Base-by-base conservation (phyloP, 352 stramenopile genomes). In the Pythium guiyangense region DNA sequence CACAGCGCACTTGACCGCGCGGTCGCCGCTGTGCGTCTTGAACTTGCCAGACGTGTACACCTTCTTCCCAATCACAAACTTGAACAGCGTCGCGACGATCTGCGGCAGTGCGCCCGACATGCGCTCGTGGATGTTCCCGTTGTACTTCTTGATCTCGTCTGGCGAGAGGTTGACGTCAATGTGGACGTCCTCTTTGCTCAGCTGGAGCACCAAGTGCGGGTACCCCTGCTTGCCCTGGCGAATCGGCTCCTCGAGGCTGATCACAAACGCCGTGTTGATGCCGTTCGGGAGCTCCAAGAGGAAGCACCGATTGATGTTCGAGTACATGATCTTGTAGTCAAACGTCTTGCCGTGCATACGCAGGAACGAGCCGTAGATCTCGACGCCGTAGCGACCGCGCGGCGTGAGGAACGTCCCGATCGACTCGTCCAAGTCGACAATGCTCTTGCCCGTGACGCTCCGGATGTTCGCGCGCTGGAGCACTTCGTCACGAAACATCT, bases 281-380 rank as follows among this genome's bases (percentile, higher is more conserved):
- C 97, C 92, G 67, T 99, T 98, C 11, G 96, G 94, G 63, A 98
- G 94, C 57, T 97, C 92, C 54, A 99, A 73, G 26, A 99, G 63
- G 66, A 99, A 99, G 52, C 99, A 96, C 29, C 97, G 90, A 60
- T 97, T 98, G 69, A 99, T 99, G 73, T 99, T 98, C 54, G 97
- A 96, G 84, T 99, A 99, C 77, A 97, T 93, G 69, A 99, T 99
- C 79, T 99, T 99, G 90, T 99, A 99, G 85, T 99, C 96, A 73
- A 99, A 99, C 63, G 97, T 99, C 66, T 97, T 97, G 67, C 96
- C 96, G 60, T 95, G 83, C 84, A 99, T 98, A 49, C 97, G 94
- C 64, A 99, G 75, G 73, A 98, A 99, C 11, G 84, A 94, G 51
- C 84, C 82, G 77, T 99, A 98, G 70, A 99, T 92, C 74, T 99